A percentile compares a stretch with the other conserved stretches of the same genome.
Conservation (phyloP, 2,329 filamentous ascomycete genomes). For the Lomentospora prolificans region DNA sequence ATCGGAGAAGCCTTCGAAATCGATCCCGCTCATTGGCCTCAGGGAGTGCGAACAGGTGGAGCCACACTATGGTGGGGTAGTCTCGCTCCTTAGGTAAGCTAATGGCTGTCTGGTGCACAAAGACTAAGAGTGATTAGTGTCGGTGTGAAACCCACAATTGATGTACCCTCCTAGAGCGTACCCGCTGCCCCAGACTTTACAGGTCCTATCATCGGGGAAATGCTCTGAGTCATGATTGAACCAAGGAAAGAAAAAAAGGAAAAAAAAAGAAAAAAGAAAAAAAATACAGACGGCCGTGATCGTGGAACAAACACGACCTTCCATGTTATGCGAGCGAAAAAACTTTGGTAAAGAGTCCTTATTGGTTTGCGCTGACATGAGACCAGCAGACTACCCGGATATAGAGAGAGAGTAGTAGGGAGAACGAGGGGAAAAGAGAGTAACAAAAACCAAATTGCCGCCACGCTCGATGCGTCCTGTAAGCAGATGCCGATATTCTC, state of each 20-base stretch:
- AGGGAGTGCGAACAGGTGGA: constrained; percentile 1
- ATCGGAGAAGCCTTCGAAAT: not conserved
- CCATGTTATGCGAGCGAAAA: too few relatives aligned
- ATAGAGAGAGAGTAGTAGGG: too few relatives aligned
- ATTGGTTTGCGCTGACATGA: too few relatives aligned
- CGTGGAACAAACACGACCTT: too few relatives aligned
- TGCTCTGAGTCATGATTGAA: constrained; percentile 2
- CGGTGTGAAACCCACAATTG: too few relatives aligned
- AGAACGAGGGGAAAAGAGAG: constrained; percentile 2
- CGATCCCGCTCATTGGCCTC: not conserved
- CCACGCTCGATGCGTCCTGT: not conserved
- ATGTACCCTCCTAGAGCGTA: too few relatives aligned
- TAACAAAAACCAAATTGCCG: constrained; percentile 8
- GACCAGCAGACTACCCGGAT: too few relatives aligned
- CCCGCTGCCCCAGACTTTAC: not conserved
- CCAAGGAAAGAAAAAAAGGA: not conserved
- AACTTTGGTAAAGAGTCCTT: too few relatives aligned
- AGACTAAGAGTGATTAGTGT: too few relatives aligned
- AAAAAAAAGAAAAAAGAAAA: constrained; percentile 9
- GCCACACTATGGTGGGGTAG: constrained; percentile 1
- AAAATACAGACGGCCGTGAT: too few relatives aligned
- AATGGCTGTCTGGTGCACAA: too few relatives aligned
- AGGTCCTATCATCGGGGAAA: not conserved
- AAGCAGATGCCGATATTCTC: not conserved
- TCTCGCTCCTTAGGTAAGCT: not conserved